Conservation (phyloP, 2,329 filamentous ascomycete species). For the Immersiporthe knoxdaviesiana region DNA sequence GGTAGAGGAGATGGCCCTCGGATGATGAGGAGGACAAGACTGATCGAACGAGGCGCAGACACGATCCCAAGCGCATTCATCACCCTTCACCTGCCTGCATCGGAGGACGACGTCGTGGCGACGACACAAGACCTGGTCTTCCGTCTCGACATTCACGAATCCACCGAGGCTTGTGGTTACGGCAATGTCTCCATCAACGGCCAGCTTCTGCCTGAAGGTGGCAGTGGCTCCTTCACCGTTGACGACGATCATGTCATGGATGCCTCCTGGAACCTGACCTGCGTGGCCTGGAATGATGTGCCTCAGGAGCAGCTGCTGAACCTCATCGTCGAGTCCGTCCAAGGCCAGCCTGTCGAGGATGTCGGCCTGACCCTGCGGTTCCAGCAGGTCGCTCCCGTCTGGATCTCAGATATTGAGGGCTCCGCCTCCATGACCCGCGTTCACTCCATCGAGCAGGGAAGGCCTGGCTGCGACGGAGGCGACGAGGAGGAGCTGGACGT, state of each 20-base stretch:
- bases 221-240: constrained; percentile 47
- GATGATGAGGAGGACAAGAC: not conserved
- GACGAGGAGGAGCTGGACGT: constrained; percentile 40
- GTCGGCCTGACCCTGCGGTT: constrained; percentile 49
- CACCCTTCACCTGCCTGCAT: constrained; percentile 34
- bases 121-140: constrained; percentile 34
- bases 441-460: constrained; percentile 31
- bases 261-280: constrained; percentile 53
- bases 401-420: constrained; percentile 48
- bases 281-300: constrained; percentile 45
- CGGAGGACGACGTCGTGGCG: not conserved
- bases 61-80: constrained; percentile 34
- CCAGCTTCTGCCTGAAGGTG: constrained; percentile 46
- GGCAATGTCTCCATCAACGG: constrained; percentile 53
- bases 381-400: constrained; percentile 48
- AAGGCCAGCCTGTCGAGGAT: constrained; percentile 45
- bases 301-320: constrained; percentile 49
- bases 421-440: constrained; percentile 40
- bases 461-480: constrained; percentile 29
- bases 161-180: constrained; percentile 49
- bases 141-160: constrained; percentile 50
- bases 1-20: not conserved
- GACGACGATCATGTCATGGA: constrained; percentile 44
- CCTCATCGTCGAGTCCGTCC: constrained; percentile 47
- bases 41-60: constrained; percentile 26